These are phyloP conservation scores for Epipyxis sp. DNA, from an alignment of 108 stramenopile genomes.

Conservation along the genomic window DNA sequence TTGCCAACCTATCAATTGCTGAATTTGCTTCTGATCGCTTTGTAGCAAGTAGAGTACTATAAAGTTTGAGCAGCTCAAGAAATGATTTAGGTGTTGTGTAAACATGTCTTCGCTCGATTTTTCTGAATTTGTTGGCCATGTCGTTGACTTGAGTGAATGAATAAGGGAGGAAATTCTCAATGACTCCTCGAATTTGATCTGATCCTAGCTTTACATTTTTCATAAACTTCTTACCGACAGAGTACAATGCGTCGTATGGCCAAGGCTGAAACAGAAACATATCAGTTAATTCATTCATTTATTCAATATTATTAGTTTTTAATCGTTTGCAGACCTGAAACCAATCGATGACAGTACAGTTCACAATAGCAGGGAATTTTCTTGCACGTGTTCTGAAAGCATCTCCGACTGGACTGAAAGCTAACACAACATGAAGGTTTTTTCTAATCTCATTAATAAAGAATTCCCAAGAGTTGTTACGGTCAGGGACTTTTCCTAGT, in stretches of 20 bases:
- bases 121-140: slow-evolving; percentile 56
- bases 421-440: slow-evolving; percentile 70
- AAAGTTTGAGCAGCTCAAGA: slow-evolving; percentile 71
- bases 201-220: slow-evolving; percentile 44
- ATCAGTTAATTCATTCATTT: no score
- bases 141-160: slow-evolving; percentile 67
- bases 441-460: slow-evolving; percentile 64
- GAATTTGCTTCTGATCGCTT: slow-evolving; percentile 57
- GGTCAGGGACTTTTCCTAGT: slow-evolving; percentile 58
- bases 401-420: slow-evolving; percentile 69
- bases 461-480: slow-evolving; percentile 70
- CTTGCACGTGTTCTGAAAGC: slow-evolving; percentile 59
- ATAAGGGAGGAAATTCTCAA: slow-evolving; percentile 69
- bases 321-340: no score
- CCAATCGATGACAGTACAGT: slow-evolving; percentile 71
- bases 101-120: slow-evolving; percentile 59
- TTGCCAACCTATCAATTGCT: slow-evolving; percentile 62
- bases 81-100: slow-evolving; percentile 73
- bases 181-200: slow-evolving; percentile 54
- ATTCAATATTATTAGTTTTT: no score
- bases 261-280: no score
- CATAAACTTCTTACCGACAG: slow-evolving; percentile 58
- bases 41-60: slow-evolving; percentile 53
- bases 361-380: slow-evolving; percentile 67
- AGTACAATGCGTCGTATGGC: slow-evolving; percentile 63